phyloP scores from a whole-genome alignment of 2,329 filamentous ascomycete genomes.

The Verruconis gallopava region DNA sequence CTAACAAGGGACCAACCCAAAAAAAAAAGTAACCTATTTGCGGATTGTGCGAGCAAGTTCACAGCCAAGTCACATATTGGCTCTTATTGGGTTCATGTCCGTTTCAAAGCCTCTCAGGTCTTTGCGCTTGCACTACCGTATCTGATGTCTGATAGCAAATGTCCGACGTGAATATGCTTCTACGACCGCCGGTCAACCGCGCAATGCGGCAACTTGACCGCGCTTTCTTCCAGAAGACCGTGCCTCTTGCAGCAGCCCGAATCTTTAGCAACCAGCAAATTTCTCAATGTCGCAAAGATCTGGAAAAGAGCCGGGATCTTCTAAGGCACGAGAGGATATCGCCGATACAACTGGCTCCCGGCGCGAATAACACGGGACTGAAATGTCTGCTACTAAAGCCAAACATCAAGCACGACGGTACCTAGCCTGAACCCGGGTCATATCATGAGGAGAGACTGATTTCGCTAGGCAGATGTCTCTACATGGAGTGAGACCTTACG shows the following conservation, averaged over 20 bases:
- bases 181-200: constrained; percentile 70
- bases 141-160: too few relatives aligned
- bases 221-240: constrained; percentile 63
- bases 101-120: too few relatives aligned
- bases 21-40: too few relatives aligned
- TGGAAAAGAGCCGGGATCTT: constrained; percentile 54
- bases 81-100: too few relatives aligned
- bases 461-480: constrained; percentile 42
- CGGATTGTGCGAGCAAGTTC: too few relatives aligned
- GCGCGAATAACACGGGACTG: constrained; percentile 32
- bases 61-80: too few relatives aligned
- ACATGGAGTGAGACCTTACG: constrained; percentile 65
- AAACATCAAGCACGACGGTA: constrained; percentile 28
- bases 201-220: constrained; percentile 71
- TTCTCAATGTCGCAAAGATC: constrained; percentile 51
- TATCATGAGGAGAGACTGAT: constrained; percentile 19
- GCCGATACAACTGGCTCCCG: constrained; percentile 51
- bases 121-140: too few relatives aligned
- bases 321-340: constrained; percentile 51
- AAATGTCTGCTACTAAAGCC: constrained; percentile 35
- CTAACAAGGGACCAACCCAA: too few relatives aligned
- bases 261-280: constrained; percentile 66
- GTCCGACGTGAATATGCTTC: too few relatives aligned
- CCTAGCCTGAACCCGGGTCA: too few relatives aligned
- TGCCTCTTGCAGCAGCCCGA: constrained; percentile 66